Percentiles rank a stretch among this genome's conserved stretches.
phyloP scores from a whole-genome alignment of 1,284 basidiomycete genomes.

The Naganishia sp. region DNA sequence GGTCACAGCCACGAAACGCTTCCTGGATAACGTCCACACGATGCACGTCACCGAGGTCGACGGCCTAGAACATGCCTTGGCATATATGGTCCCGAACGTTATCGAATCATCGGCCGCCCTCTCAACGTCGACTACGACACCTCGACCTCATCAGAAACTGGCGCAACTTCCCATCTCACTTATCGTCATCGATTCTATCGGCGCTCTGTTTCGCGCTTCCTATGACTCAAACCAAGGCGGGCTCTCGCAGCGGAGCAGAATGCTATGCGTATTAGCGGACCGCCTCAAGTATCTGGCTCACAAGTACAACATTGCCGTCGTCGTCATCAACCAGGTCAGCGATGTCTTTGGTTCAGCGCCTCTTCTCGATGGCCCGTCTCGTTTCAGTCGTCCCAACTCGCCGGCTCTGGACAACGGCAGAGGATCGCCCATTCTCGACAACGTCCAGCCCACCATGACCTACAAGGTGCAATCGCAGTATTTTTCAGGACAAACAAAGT shows the following conservation, averaged over 20 bases:
- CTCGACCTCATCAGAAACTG: constrained; percentile 30
- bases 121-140: too few species aligned
- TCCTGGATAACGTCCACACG: constrained; percentile 69
- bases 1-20: constrained; percentile 1
- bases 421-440: constrained; percentile 20
- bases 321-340: constrained; percentile 84
- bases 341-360: constrained; percentile 61
- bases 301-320: constrained; percentile 66
- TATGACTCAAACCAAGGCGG: constrained; percentile 62
- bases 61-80: constrained; percentile 68
- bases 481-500: constrained; percentile 66
- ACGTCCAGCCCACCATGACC: constrained; percentile 48
- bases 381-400: constrained; percentile 16
- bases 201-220: constrained; percentile 70
- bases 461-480: constrained; percentile 74
- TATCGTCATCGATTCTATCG: constrained; percentile 76
- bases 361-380: constrained; percentile 3
- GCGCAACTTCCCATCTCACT: constrained; percentile 55
- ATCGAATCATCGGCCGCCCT: constrained; percentile 51
- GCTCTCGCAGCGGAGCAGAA: constrained; percentile 68
- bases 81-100: constrained; percentile 64
- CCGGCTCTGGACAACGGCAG: background rate
- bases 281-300: constrained; percentile 69
- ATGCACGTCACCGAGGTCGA: constrained; percentile 61
- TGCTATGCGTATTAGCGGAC: constrained; percentile 66